Evolutionary conservation across 805 yeast species (phyloP).

Genomic region (Wickerhamiella shivajii): DNA sequence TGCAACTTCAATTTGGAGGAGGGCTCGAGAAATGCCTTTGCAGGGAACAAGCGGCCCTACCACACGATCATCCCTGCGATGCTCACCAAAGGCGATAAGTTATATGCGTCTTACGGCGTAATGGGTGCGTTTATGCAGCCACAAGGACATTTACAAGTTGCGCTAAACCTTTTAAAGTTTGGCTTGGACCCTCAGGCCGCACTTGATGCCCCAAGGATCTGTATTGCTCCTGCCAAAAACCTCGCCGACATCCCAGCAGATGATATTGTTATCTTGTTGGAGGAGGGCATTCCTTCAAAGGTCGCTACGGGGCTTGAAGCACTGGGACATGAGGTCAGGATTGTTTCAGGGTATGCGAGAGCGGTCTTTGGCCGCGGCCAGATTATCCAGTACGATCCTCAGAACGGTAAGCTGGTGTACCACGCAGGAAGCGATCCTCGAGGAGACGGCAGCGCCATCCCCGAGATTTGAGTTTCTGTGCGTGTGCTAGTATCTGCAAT

Average conservation of each 20-base stretch:
- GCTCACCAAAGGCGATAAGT: slow-evolving; percentile 40
- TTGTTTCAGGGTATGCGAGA: slow-evolving; percentile 31
- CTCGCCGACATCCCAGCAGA: slow-evolving; percentile 54
- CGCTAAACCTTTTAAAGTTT: slow-evolving; percentile 46
- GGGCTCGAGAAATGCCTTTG: slow-evolving; percentile 43
- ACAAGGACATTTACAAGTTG: slow-evolving; percentile 70
- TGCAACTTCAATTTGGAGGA: slow-evolving; percentile 53
- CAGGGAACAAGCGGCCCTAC: slow-evolving; percentile 59
- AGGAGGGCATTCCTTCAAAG: slow-evolving; percentile 42
- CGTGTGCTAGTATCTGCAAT: neutral
- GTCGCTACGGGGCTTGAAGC: slow-evolving; percentile 33
- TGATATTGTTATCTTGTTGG: slow-evolving; percentile 45
- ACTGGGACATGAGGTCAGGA: slow-evolving; percentile 44
- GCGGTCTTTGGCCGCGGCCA: slow-evolving; percentile 50
- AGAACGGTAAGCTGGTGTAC: slow-evolving; percentile 34
- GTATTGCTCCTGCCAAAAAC: slow-evolving; percentile 40
- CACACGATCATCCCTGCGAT: slow-evolving; percentile 77
- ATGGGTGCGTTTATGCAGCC: slow-evolving; percentile 88
- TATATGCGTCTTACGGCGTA: slow-evolving; percentile 64
- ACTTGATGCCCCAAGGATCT: slow-evolving; percentile 60
- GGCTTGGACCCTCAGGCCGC: slow-evolving; percentile 59
- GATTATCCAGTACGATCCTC: slow-evolving; percentile 34
- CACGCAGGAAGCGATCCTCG: slow-evolving; percentile 67
- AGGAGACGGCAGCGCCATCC: slow-evolving; percentile 72
- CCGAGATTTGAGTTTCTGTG: slow-evolving; percentile 25